Conservation (phyloP, 1,284 basidiomycete genomes). For the Jaminaea rosea region DNA sequence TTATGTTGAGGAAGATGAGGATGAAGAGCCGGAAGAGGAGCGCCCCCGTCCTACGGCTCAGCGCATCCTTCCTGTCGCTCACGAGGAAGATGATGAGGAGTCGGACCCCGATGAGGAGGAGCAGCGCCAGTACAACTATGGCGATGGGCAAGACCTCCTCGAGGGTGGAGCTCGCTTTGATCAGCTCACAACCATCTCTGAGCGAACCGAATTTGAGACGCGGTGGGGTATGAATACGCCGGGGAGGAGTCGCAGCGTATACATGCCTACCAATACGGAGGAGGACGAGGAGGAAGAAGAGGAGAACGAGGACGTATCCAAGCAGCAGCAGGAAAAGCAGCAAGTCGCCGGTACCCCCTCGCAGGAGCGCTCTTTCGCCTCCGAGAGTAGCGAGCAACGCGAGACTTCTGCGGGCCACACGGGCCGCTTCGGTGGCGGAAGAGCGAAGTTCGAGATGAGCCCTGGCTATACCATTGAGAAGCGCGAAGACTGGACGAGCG, state of each 20-base stretch:
- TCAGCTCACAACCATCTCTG: neutral
- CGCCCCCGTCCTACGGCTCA: neutral
- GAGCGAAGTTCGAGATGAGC: neutral
- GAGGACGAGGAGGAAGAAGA: constrained; percentile 18
- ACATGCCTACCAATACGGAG: constrained; percentile 7
- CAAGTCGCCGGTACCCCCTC: neutral
- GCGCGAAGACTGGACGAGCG: neutral
- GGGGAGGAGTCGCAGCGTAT: neutral
- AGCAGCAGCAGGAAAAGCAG: neutral
- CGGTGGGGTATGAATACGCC: neutral
- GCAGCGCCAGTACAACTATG: neutral
- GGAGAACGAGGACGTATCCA: constrained; percentile 12
- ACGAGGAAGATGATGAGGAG: neutral
- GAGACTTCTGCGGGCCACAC: neutral
- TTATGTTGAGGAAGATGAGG: constrained; percentile 13
- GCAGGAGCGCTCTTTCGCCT: neutral
- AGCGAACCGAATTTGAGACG: neutral
- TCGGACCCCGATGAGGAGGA: neutral
- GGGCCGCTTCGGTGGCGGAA: constrained; percentile 4
- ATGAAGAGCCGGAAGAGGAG: constrained; percentile 11
- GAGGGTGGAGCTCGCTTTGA: neutral
- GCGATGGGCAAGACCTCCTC: neutral
- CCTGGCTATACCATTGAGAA: neutral
- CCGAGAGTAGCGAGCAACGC: neutral
- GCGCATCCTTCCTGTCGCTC: constrained; percentile 1